Evolutionary conservation across 1,139 yeast species (phyloP).

Genomic region (Pneumocystis wakefieldiae): DNA sequence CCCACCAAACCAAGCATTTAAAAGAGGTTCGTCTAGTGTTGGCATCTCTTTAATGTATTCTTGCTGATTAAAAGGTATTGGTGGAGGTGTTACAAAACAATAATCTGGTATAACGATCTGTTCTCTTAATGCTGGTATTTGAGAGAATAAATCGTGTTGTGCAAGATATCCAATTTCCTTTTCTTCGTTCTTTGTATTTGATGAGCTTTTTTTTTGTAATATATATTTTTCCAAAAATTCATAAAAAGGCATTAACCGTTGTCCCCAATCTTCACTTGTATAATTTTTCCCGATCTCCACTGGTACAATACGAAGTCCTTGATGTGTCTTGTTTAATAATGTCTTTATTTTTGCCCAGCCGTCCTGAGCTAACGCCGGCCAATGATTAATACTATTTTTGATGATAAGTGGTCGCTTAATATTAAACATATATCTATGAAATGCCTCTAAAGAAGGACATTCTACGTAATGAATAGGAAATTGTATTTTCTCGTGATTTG

Average conservation of each 20-base stretch:
- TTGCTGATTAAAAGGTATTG: background rate
- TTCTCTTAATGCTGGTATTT: constrained; percentile 14
- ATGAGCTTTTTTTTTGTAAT: background rate
- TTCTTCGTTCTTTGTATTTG: background rate
- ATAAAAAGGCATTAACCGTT: constrained; percentile 12
- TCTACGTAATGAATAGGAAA: background rate
- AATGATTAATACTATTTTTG: constrained; percentile 10
- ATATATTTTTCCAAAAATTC: constrained; percentile 8
- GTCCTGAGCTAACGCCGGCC: constrained; percentile 15
- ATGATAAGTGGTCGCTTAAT: constrained; percentile 10
- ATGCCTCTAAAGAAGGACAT: background rate
- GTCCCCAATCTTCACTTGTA: constrained; percentile 14
- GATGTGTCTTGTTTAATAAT: constrained; percentile 7
- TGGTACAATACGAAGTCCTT: constrained; percentile 16
- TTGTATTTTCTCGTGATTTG: background rate
- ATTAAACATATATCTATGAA: background rate
- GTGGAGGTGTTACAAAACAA: constrained; percentile 7
- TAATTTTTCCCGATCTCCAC: constrained; percentile 16
- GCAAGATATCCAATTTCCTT: constrained; percentile 22
- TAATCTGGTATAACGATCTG: constrained; percentile 16
- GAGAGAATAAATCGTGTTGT: constrained; percentile 16
- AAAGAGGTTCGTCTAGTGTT: constrained; percentile 3
- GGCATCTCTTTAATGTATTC: background rate
- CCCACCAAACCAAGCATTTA: constrained; percentile 18
- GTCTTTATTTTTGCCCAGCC: constrained; percentile 14